Conservation (phyloP, 257 asterid species). For the Scutellaria galericulata region DNA sequence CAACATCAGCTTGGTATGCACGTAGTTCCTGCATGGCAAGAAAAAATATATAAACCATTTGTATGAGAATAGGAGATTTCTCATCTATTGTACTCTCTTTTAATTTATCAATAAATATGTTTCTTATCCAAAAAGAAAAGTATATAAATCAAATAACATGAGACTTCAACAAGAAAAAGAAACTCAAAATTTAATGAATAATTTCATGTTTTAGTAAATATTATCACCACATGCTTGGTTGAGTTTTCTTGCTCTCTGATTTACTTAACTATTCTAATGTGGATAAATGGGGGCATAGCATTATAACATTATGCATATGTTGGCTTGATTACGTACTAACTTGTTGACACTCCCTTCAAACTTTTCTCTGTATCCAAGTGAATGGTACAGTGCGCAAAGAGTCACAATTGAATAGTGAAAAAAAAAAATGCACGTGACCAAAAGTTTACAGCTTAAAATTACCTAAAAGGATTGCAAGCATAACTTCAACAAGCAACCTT, state of each 20-base stretch:
- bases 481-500: background rate
- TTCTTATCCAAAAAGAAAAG: no score
- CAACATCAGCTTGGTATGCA: slow-evolving; percentile 98
- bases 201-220: slow-evolving; percentile 14
- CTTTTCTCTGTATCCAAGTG: no score
- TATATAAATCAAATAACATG: slow-evolving; percentile 4
- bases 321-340: background rate
- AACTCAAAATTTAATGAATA: slow-evolving; percentile 6
- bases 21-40: slow-evolving; percentile 77
- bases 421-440: background rate
- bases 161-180: slow-evolving; percentile 12
- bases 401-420: no score
- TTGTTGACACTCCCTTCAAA: no score
- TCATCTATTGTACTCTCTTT: no score
- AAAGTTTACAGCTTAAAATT: slow-evolving; percentile 2
- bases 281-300: slow-evolving; percentile 7
- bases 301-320: background rate
- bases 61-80: no score
- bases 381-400: no score
- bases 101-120: no score
- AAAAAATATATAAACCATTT: slow-evolving; percentile 24
- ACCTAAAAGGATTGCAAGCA: slow-evolving; percentile 12
- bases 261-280: background rate
- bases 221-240: background rate
- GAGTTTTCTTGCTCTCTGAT: background rate